Percentiles rank a stretch among this genome's conserved stretches.
These are phyloP conservation scores for Trichoderma afroharzianum DNA, from an alignment of 2,329 filamentous ascomycete species.

Conservation along the genomic window DNA sequence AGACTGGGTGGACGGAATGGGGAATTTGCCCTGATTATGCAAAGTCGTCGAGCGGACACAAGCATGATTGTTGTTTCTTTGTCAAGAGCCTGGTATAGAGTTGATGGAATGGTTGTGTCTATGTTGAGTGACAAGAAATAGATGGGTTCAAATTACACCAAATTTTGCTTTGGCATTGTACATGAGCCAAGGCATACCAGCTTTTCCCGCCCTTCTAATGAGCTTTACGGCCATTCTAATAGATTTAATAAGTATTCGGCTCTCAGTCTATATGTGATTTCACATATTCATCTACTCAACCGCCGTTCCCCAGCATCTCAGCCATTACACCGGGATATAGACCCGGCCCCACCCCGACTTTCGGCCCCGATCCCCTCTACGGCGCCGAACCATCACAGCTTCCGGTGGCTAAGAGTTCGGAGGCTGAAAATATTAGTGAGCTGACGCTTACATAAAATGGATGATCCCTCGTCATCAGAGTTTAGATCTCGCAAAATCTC, in stretches of 20 bases:
- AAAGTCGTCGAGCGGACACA: slow-evolving; percentile 21
- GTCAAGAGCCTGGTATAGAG: slow-evolving; percentile 17
- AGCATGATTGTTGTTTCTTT: slow-evolving; percentile 24
- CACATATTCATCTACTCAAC: neutral
- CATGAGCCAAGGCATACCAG: neutral
- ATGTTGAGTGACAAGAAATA: neutral
- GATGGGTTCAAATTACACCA: neutral
- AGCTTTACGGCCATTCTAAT: neutral
- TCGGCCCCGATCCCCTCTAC: neutral
- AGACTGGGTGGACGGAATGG: slow-evolving; percentile 27
- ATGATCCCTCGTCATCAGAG: neutral
- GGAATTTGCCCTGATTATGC: slow-evolving; percentile 28
- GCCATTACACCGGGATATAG: neutral
- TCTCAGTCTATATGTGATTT: neutral
- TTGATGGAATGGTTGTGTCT: neutral
- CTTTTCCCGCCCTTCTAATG: neutral
- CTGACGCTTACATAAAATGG: neutral
- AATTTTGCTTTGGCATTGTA: neutral
- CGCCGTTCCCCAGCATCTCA: neutral
- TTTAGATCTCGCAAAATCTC: neutral
- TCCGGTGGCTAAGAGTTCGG: neutral
- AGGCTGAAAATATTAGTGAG: neutral
- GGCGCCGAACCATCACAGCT: neutral
- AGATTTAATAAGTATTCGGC: accelerated
- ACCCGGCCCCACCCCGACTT: neutral